A percentile compares a stretch with the other conserved stretches of the same genome.
Evolutionary conservation across 2,329 filamentous ascomycete genomes (phyloP).

Genomic region (Pyricularia pennisetigena): DNA sequence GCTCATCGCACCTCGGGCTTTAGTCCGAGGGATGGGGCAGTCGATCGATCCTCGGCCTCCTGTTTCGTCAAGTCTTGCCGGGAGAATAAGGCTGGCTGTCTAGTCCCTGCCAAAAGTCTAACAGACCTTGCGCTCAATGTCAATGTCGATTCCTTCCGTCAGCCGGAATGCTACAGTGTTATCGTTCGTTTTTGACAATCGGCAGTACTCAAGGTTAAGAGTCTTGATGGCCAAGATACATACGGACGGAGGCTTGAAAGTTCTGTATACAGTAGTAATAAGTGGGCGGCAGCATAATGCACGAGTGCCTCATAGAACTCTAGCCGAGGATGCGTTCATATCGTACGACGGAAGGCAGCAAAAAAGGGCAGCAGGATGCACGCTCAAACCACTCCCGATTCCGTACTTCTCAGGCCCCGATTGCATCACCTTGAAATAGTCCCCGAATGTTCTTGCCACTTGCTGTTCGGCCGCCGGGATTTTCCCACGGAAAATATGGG

Average conservation of each 20-base stretch:
- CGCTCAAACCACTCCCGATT: neutral
- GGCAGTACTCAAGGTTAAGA: too few species aligned
- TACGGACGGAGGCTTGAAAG: neutral
- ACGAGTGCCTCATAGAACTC: neutral
- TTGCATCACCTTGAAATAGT: neutral
- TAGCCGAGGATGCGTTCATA: neutral
- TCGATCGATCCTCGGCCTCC: neutral
- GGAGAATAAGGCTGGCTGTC: neutral
- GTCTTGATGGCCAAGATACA: neutral
- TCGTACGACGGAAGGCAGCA: neutral
- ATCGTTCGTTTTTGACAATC: neutral
- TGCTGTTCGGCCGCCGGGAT: neutral
- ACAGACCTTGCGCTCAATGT: neutral
- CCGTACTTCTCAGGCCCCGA: neutral
- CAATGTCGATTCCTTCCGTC: neutral
- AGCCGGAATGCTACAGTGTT: neutral
- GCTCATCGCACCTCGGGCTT: neutral
- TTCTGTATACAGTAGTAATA: neutral
- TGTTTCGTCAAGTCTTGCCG: neutral
- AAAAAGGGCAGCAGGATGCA: neutral
- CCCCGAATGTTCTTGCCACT: neutral
- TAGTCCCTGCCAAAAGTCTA: neutral
- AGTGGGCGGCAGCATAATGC: neutral
- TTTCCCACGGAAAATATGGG: neutral
- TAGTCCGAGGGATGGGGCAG: neutral